A percentile compares a stretch with the other conserved stretches of the same genome.
Evolutionary conservation across 2,329 filamentous ascomycete genomes (phyloP).

Genomic region (Fusarium transvaalense): DNA sequence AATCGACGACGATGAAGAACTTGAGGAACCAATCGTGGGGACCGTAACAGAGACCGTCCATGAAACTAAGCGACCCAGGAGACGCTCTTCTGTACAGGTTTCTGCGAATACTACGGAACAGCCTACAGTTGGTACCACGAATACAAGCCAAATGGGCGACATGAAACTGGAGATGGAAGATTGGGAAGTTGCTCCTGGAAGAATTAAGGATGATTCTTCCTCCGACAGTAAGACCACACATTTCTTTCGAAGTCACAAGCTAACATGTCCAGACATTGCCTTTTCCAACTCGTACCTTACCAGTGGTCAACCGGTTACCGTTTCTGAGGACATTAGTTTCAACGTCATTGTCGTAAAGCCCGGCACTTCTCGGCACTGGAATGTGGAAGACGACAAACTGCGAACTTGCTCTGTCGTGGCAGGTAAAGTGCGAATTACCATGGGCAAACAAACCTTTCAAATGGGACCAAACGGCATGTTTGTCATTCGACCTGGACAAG

Average conservation of each 20-base stretch:
- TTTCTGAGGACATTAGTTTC: constrained; percentile 56
- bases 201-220: constrained; percentile 49
- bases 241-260: not conserved
- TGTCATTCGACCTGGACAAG: constrained; percentile 55
- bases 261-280: constrained; percentile 53
- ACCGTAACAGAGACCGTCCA: not conserved
- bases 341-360: constrained; percentile 58
- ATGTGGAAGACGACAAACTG: constrained; percentile 47
- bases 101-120: not conserved
- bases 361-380: constrained; percentile 53
- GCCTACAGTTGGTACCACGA: not conserved
- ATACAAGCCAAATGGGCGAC: constrained; percentile 11
- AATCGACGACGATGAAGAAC: not conserved
- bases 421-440: constrained; percentile 58
- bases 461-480: constrained; percentile 62
- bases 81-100: not conserved
- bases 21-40: not conserved
- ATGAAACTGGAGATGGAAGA: constrained; percentile 55
- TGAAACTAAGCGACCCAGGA: constrained; percentile 2
- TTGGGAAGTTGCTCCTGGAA: constrained; percentile 62
- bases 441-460: constrained; percentile 53
- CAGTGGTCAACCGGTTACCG: constrained; percentile 52
- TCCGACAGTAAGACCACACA: constrained; percentile 54
- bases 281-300: constrained; percentile 60
- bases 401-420: constrained; percentile 57